Conservation (phyloP, 495 filamentous ascomycete species). For the Aspergillus nidulans region DNA sequence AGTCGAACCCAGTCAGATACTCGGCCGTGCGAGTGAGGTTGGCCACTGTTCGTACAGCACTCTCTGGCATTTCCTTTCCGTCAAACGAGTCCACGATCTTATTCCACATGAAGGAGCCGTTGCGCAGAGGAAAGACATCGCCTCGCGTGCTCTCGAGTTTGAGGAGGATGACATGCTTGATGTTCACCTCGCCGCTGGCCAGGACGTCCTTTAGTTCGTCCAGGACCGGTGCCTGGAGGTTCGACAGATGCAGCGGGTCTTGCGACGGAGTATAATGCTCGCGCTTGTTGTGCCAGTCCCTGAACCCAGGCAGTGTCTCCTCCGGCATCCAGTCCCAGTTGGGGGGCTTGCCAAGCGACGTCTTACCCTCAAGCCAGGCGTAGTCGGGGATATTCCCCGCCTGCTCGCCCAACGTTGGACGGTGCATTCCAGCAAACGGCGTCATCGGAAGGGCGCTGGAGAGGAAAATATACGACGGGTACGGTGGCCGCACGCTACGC, state of each 20-base stretch:
- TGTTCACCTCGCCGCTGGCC: conserved; percentile 31
- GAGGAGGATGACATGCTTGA: conserved; percentile 46
- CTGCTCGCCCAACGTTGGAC: conserved; percentile 23
- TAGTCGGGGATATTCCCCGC: conserved; percentile 20
- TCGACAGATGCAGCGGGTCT: conserved; percentile 45
- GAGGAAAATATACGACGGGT: conserved; percentile 30
- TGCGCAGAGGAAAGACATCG: conserved; percentile 47
- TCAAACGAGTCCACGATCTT: conserved; percentile 33
- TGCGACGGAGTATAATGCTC: conserved; percentile 34
- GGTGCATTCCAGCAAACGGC: conserved; percentile 22
- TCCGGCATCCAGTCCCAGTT: conserved; percentile 31
- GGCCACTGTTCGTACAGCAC: conserved; percentile 28
- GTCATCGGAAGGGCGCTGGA: conserved; percentile 28
- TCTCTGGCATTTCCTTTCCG: conserved; percentile 25
- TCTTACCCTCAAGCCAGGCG: conserved; percentile 18
- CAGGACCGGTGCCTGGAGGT: conserved; percentile 37
- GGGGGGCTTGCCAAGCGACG: conserved; percentile 23
- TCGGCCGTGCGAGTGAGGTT: conserved; percentile 41
- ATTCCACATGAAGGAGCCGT: conserved; percentile 37
- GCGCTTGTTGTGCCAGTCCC: conserved; percentile 27
- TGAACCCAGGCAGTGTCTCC: conserved; percentile 24
- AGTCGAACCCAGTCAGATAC: conserved; percentile 37
- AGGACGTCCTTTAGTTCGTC: conserved; percentile 29
- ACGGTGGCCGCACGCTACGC: conserved; percentile 26
- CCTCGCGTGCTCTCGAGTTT: conserved; percentile 47